Evolutionary conservation across 306 rosid genomes (phyloP).

Genomic region (Neltuma alba): DNA sequence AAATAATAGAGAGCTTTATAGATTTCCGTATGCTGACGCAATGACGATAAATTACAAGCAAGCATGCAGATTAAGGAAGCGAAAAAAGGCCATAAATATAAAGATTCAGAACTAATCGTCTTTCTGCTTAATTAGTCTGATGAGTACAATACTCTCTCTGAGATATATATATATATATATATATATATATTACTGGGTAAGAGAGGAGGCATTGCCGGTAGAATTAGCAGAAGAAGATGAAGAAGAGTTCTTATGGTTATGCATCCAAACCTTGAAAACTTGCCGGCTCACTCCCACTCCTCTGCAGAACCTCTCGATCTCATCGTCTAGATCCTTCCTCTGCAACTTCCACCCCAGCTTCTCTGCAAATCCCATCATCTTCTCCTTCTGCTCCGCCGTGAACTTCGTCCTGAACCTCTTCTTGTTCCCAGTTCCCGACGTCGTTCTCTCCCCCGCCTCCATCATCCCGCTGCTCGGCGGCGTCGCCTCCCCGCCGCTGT

Average conservation of each 20-base stretch:
- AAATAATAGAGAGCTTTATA: not conserved
- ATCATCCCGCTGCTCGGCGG: not conserved
- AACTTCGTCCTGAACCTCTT: conserved; percentile 80
- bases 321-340: conserved; percentile 74
- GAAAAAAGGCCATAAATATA: not conserved
- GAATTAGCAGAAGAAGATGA: conserved; percentile 54
- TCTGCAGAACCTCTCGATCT: conserved; percentile 72
- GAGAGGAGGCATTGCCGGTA: conserved; percentile 65
- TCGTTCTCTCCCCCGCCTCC: conserved; percentile 34
- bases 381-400: conserved; percentile 78
- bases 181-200: conserved; percentile 53
- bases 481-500: conserved; percentile 35
- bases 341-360: conserved; percentile 85
- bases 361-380: conserved; percentile 88
- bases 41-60: conserved; percentile 35
- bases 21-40: conserved; percentile 1
- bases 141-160: not conserved
- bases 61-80: not conserved
- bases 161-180: not conserved
- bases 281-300: conserved; percentile 71
- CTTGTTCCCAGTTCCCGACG: conserved; percentile 22
- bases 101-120: not conserved
- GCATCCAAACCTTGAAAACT: conserved; percentile 94
- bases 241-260: conserved; percentile 72
- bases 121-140: not conserved